phyloP scores from a whole-genome alignment of 331 rosid genomes.

The Quercus tomentella region DNA sequence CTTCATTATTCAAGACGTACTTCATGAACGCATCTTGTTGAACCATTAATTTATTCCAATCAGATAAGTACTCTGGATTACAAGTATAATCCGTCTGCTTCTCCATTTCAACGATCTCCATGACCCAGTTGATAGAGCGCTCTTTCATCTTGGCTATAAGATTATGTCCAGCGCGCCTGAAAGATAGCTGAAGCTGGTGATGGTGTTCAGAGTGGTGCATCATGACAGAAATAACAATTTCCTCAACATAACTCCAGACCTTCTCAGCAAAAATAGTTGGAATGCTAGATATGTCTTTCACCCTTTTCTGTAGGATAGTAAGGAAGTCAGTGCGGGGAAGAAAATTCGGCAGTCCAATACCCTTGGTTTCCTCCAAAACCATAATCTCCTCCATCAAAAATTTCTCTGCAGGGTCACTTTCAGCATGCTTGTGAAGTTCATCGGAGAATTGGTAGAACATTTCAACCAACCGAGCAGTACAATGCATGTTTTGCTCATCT shows the following conservation, averaged over 20 bases:
- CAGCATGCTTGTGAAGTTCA: conserved; percentile 18
- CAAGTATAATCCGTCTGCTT: conserved; percentile 48
- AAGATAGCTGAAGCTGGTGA: conserved; percentile 30
- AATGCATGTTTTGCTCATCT: conserved; percentile 33
- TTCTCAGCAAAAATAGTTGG: conserved; percentile 30
- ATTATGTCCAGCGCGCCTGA: conserved; percentile 15
- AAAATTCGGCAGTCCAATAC: conserved; percentile 43
- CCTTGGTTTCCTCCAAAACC: conserved; percentile 37
- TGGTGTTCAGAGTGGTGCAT: conserved; percentile 19
- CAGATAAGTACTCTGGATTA: conserved; percentile 26
- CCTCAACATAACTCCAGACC: conserved; percentile 39
- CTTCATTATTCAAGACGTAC: fast-evolving
- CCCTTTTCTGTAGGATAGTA: conserved; percentile 22
- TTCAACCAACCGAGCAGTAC: conserved; percentile 48
- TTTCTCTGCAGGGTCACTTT: conserved; percentile 1
- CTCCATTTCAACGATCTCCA: conserved; percentile 45
- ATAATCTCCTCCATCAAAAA: conserved; percentile 42
- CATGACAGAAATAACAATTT: conserved; percentile 20
- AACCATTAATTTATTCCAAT: conserved; percentile 22
- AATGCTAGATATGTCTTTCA: conserved; percentile 12
- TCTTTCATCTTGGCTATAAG: conserved; percentile 35
- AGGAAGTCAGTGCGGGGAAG: conserved; percentile 36
- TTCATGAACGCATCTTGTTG: conserved; percentile 6
- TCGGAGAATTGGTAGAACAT: conserved; percentile 23
- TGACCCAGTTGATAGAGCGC: conserved; percentile 21